Conservation (phyloP, 345 rosid genomes). For the Salix purpurea region DNA sequence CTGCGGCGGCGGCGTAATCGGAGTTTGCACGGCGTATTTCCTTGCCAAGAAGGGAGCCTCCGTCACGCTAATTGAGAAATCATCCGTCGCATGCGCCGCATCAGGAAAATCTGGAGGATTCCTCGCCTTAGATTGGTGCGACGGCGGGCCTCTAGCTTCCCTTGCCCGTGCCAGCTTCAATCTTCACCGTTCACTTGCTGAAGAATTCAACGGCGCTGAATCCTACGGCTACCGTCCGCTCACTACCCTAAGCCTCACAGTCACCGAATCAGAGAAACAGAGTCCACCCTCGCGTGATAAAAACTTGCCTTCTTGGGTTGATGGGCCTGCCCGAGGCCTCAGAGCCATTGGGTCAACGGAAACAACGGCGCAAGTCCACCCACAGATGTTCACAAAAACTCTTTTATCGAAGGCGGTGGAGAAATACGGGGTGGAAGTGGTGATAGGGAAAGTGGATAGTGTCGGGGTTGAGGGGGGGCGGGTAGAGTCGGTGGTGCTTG, state of each 20-base stretch:
- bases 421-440: conserved; percentile 59
- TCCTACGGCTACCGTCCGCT: conserved; percentile 74
- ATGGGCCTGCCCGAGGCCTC: conserved; percentile 49
- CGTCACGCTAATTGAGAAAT: conserved; percentile 70
- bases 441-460: conserved; percentile 57
- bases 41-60: conserved; percentile 62
- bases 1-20: conserved; percentile 82
- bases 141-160: conserved; percentile 49
- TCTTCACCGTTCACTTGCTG: conserved; percentile 73
- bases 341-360: conserved; percentile 55
- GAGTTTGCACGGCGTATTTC: conserved; percentile 86
- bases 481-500: conserved; percentile 56
- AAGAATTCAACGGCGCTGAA: conserved; percentile 62
- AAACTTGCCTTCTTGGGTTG: conserved; percentile 64
- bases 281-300: conserved; percentile 4
- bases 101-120: conserved; percentile 93
- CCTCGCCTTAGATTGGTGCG: conserved; percentile 90
- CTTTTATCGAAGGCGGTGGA: conserved; percentile 51
- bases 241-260: conserved; percentile 57
- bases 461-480: conserved; percentile 41
- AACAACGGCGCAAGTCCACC: conserved; percentile 85
- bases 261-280: conserved; percentile 39
- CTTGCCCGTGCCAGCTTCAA: conserved; percentile 83
- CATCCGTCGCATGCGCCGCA: conserved; percentile 79
- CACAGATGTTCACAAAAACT: conserved; percentile 63